Evolutionary conservation across 306 rosid genomes (phyloP).

Genomic region (Glycyrrhiza uralensis): DNA sequence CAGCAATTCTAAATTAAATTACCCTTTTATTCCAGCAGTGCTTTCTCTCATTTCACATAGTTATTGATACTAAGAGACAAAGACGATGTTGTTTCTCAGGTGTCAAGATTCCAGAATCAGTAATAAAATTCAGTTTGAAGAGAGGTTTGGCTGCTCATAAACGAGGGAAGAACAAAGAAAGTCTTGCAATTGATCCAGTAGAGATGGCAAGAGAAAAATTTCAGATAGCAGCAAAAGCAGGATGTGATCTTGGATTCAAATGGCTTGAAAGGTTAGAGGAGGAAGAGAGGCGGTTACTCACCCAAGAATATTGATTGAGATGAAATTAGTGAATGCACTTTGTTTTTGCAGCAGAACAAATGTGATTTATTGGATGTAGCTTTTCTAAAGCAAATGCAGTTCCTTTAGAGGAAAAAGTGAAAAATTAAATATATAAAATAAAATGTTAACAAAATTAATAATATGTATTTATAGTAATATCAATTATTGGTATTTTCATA

Average conservation of each 20-base stretch:
- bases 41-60: neutral
- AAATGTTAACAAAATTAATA: neutral
- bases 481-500: neutral
- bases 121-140: constrained; percentile 45
- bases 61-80: neutral
- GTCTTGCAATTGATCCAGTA: constrained; percentile 39
- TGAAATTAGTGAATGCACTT: neutral
- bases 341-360: neutral
- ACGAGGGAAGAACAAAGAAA: constrained; percentile 43
- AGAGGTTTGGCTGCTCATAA: constrained; percentile 43
- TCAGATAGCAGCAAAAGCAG: constrained; percentile 74
- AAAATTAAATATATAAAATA: neutral
- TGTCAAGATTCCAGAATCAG: constrained; percentile 63
- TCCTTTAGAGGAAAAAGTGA: neutral
- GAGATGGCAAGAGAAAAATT: constrained; percentile 88
- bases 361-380: neutral
- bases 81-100: constrained; percentile 46
- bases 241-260: constrained; percentile 84
- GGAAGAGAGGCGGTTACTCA: constrained; percentile 60
- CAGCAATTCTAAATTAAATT: no score
- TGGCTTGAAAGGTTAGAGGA: constrained; percentile 82
- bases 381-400: neutral
- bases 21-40: no score
- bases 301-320: constrained; percentile 5
- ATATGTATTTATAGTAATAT: neutral